These are phyloP conservation scores for Vitis hybrid DNA, from an alignment of 177 flowering plant genomes.

Conservation along the genomic window DNA sequence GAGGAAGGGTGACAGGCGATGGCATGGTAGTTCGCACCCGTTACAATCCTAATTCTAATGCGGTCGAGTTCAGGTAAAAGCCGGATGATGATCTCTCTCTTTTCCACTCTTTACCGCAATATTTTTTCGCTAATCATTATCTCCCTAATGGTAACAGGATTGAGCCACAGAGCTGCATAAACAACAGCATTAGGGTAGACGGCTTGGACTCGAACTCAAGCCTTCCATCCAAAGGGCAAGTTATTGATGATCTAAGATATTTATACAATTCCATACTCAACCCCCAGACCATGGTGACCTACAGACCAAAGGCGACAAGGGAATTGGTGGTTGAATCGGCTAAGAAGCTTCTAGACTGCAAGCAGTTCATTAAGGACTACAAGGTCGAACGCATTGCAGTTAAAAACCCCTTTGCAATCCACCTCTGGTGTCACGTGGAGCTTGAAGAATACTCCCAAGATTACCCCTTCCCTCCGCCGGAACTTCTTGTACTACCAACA, in stretches of 20 bases:
- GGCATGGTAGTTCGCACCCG: conserved; percentile 40
- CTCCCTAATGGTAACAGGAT: conserved; percentile 33
- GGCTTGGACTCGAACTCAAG: neutral
- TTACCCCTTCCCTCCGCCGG: conserved; percentile 53
- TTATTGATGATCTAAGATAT: conserved; percentile 44
- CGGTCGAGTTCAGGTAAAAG: conserved; percentile 55
- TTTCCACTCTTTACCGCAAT: too few species aligned
- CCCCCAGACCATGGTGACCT: conserved; percentile 39
- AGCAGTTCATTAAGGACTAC: conserved; percentile 72
- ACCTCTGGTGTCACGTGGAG: conserved; percentile 49
- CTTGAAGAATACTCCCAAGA: conserved; percentile 43
- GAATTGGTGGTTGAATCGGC: conserved; percentile 36
- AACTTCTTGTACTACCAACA: conserved; percentile 46
- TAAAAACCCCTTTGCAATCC: conserved; percentile 26
- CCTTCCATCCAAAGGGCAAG: conserved; percentile 38
- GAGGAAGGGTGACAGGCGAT: conserved; percentile 35
- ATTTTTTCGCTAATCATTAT: neutral
- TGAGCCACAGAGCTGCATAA: conserved; percentile 8
- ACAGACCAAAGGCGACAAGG: conserved; percentile 27
- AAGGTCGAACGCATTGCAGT: conserved; percentile 20
- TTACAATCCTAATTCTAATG: conserved; percentile 36
- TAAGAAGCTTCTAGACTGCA: conserved; percentile 52
- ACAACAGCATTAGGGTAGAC: neutral
- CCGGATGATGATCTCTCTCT: too few species aligned
- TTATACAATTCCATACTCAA: conserved; percentile 46